phyloP scores from a whole-genome alignment of 2,329 filamentous ascomycete species.

The Didymella arachidicola region DNA sequence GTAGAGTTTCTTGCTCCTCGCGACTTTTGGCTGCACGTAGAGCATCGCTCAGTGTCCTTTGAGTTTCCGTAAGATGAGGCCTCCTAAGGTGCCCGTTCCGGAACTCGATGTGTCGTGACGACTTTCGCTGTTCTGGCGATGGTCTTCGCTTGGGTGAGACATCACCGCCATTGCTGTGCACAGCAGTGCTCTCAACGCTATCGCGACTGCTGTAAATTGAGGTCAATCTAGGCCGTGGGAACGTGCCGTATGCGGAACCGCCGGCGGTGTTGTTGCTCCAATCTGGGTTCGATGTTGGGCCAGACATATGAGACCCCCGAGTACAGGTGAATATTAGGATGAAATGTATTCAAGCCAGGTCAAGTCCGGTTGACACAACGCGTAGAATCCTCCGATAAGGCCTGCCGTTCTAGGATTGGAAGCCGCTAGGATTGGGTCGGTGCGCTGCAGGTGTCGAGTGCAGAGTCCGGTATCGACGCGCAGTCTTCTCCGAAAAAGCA shows the following conservation, averaged over 20 bases:
- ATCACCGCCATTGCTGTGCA: conserved; percentile 30
- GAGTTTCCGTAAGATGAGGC: conserved; percentile 43
- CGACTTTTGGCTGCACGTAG: conserved; percentile 52
- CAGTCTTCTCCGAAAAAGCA: not conserved
- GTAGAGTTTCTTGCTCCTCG: conserved; percentile 59
- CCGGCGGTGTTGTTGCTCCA: conserved; percentile 30
- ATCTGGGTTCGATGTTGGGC: conserved; percentile 38
- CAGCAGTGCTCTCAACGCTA: conserved; percentile 32
- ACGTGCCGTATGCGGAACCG: conserved; percentile 37
- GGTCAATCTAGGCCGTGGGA: conserved; percentile 29
- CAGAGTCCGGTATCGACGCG: not conserved
- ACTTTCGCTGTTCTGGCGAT: conserved; percentile 25
- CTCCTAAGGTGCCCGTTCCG: conserved; percentile 41
- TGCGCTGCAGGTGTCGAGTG: not conserved
- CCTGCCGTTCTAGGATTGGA: not conserved
- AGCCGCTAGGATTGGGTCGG: not conserved
- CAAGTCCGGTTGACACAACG: not conserved
- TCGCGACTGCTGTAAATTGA: conserved; percentile 26
- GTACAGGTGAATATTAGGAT: not conserved
- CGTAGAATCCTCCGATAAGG: conserved; percentile 9
- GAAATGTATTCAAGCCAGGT: not conserved
- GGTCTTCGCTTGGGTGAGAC: conserved; percentile 34
- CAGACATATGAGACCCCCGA: conserved; percentile 35
- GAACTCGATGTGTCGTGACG: conserved; percentile 43
- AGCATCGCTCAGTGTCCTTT: conserved; percentile 49